Base-by-base conservation (phyloP, 768 basidiomycete species). In the Phlegmacium glaucopus region DNA sequence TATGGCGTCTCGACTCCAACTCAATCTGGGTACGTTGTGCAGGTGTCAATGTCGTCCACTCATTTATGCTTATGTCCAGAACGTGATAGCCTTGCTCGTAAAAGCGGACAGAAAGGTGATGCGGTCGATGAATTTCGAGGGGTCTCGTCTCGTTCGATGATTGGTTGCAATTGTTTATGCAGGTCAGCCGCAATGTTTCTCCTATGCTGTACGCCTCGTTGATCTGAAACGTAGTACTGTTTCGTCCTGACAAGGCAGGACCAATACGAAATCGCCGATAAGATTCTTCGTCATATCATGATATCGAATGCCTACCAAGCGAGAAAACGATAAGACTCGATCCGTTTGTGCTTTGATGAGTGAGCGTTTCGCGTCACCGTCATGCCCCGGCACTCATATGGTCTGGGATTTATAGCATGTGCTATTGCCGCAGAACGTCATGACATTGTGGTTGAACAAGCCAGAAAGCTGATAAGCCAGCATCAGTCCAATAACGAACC, bases 401-500 rank as follows among this genome's bases (percentile, higher is more conserved):
- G 39, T 35, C 40, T n/a, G n/a, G n/a, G n/a, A n/a, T n/a, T 34
- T 36, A 42, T 32, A 95, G 94, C 92, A 1, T 90, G 88, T 59
- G 84, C 85, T 6, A 78, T 89, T 30, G 63, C 74, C 1, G 78
- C 73, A 4, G 70, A 79, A 42, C 76, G 80, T 9, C 78, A 78
- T 57, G 57, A 70, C 16, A 68, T 75, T 9, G 79, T 88, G 12
- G 79, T 90, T 12, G 86, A 90, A 50, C 86, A 90, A 58, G 78
- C 78, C 27, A 81, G 92, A 18, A 87, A 87, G 52, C 67, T 97
- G 27, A 81, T 89, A 47, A 83, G 78, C 27, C 67, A 69, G 0
- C 74, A 92, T 58, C 92, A 95, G 59, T 93, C 90, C 71, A 86
- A 93, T 59, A 88, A 92, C 44, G 91, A 94, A 35, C 86, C 92